phyloP scores from a whole-genome alignment of 192 early-diverging fungal species.

The Chytriomyces sp. region DNA sequence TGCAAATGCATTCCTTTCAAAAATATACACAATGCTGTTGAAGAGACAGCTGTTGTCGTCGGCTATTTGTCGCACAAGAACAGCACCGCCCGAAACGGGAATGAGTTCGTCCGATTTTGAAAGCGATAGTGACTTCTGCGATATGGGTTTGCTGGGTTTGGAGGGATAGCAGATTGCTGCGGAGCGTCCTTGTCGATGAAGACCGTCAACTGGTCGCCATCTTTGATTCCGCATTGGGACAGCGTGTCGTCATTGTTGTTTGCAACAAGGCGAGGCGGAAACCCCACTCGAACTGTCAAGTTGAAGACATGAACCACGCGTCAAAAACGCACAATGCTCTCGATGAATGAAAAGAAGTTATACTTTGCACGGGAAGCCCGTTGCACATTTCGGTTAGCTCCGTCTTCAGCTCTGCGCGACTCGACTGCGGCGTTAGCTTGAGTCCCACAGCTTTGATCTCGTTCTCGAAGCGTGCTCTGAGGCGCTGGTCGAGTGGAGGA shows the following conservation, averaged over 20 bases:
- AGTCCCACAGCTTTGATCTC: slow-evolving; percentile 15
- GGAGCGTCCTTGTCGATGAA: background rate
- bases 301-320: background rate
- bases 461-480: slow-evolving; percentile 15
- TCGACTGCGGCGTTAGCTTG: slow-evolving; percentile 12
- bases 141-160: background rate
- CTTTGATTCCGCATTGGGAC: slow-evolving; percentile 22
- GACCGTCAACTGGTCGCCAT: slow-evolving; percentile 31
- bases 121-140: background rate
- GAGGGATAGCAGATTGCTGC: background rate
- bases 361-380: background rate
- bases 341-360: background rate
- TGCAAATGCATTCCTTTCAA: background rate
- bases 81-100: slow-evolving; percentile 8
- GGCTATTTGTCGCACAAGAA: slow-evolving; percentile 52
- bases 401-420: background rate
- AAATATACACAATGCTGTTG: slow-evolving; percentile 56
- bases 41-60: slow-evolving; percentile 77
- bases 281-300: slow-evolving; percentile 27
- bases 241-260: slow-evolving; percentile 11
- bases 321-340: background rate
- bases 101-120: slow-evolving; percentile 1
- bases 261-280: slow-evolving; percentile 28
- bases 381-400: background rate
- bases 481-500: slow-evolving; percentile 8